Evolutionary conservation across 371 early-diverging fungal genomes (phyloP).

Genomic region (Lichtheimia corymbifera): DNA sequence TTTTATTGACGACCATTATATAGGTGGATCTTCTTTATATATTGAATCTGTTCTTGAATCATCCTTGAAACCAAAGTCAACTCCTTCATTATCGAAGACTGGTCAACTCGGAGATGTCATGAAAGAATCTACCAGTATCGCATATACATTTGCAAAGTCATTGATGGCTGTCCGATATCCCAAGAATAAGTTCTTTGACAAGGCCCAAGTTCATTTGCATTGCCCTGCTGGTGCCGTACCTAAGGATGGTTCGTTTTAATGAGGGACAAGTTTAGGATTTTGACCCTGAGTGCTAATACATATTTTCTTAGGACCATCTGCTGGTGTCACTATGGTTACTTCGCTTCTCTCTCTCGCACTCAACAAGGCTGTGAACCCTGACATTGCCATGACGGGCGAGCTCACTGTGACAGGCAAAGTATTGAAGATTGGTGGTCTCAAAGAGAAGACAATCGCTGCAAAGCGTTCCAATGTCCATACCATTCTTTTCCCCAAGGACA

Average conservation of each 20-base stretch:
- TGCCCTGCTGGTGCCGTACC: constrained; percentile 98
- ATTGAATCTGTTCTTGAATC: constrained; percentile 94
- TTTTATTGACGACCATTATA: background rate
- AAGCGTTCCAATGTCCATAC: constrained; percentile 89
- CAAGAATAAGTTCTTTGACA: constrained; percentile 87
- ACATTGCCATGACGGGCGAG: constrained; percentile 98
- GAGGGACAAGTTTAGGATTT: too few species aligned
- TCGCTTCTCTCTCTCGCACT: constrained; percentile 90
- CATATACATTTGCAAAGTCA: constrained; percentile 91
- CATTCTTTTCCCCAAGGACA: constrained; percentile 89
- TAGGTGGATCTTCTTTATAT: constrained; percentile 91
- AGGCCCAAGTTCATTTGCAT: constrained; percentile 90
- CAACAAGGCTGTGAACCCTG: constrained; percentile 68
- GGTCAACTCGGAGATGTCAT: constrained; percentile 98
- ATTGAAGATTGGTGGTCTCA: constrained; percentile 95
- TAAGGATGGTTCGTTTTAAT: constrained; percentile 78
- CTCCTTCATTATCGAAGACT: constrained; percentile 75
- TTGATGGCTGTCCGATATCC: constrained; percentile 74
- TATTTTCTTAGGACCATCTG: constrained; percentile 76
- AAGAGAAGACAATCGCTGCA: constrained; percentile 97
- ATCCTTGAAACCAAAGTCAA: constrained; percentile 60
- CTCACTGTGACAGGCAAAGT: constrained; percentile 95
- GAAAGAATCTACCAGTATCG: constrained; percentile 96
- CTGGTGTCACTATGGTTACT: constrained; percentile 95
- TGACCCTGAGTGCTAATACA: too few species aligned